A percentile compares a stretch with the other conserved stretches of the same genome.
These are phyloP conservation scores for Porogramme epimiltina DNA, from an alignment of 1,284 basidiomycete species.

Conservation along the genomic window DNA sequence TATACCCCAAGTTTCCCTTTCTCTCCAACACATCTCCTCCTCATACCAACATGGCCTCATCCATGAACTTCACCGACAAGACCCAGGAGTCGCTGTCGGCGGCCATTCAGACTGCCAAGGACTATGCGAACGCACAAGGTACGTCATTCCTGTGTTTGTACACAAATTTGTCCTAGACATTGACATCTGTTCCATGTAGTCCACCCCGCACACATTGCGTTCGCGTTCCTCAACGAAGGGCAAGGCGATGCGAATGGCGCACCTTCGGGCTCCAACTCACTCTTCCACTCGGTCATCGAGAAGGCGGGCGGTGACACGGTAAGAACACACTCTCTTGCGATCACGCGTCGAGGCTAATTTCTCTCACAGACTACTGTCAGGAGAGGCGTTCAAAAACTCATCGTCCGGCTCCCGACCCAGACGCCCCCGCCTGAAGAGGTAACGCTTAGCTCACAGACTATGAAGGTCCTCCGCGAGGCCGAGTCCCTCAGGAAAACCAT, in stretches of 20 bases:
- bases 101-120: slow-evolving; percentile 80
- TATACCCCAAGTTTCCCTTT: not conserved
- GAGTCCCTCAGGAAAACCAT: slow-evolving; percentile 83
- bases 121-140: slow-evolving; percentile 82
- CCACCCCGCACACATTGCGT: slow-evolving; percentile 77
- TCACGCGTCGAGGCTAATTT: slow-evolving; percentile 20
- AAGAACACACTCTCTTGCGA: slow-evolving; percentile 27
- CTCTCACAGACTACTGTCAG: slow-evolving; percentile 51
- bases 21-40: slow-evolving; percentile 5
- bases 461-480: slow-evolving; percentile 80
- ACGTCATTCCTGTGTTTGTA: slow-evolving; percentile 11
- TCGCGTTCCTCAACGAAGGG: slow-evolving; percentile 70
- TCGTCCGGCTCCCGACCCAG: slow-evolving; percentile 82
- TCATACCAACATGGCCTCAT: slow-evolving; percentile 48
- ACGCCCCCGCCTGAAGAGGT: slow-evolving; percentile 84
- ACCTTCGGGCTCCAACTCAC: slow-evolving; percentile 38
- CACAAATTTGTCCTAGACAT: not conserved
- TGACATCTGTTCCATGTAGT: slow-evolving; percentile 40
- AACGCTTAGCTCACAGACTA: slow-evolving; percentile 58
- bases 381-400: slow-evolving; percentile 65
- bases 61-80: slow-evolving; percentile 82
- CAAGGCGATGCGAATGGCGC: slow-evolving; percentile 36
- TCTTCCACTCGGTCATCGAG: slow-evolving; percentile 76
- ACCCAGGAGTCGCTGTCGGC: slow-evolving; percentile 65
- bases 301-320: slow-evolving; percentile 81